phyloP scores from a whole-genome alignment of 495 filamentous ascomycete genomes.

The Paragyromitra xinjiangensis region DNA sequence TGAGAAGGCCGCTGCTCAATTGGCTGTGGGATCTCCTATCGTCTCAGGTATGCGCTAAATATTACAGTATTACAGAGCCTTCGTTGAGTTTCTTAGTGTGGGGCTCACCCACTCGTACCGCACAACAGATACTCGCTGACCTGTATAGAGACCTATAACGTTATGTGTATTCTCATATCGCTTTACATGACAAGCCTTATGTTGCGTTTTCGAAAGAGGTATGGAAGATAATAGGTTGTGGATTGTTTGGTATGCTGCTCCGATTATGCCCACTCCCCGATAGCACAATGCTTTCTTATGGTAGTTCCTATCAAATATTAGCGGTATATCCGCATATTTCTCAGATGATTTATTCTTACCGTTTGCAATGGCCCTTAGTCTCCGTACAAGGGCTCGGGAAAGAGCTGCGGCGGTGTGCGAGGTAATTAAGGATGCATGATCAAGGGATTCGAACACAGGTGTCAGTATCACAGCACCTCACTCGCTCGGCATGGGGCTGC shows the following conservation, averaged over 20 bases:
- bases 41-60: constrained; percentile 76
- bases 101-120: neutral
- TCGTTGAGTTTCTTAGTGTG: constrained; percentile 74
- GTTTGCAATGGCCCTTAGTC: constrained; percentile 64
- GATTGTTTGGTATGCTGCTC: constrained; percentile 70
- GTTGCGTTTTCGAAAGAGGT: constrained; percentile 86
- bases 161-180: constrained; percentile 92
- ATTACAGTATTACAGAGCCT: constrained; percentile 72
- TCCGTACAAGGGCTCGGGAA: neutral
- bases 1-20: constrained; percentile 71
- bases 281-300: neutral
- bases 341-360: no score
- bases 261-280: neutral
- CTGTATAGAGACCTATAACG: constrained; percentile 64
- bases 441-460: no score
- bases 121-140: neutral
- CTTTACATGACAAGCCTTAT: constrained; percentile 87
- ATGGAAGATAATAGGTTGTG: constrained; percentile 85
- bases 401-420: no score
- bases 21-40: constrained; percentile 72
- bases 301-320: no score
- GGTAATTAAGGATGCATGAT: no score
- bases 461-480: constrained; percentile 1
- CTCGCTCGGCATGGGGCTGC: neutral
- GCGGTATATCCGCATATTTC: no score